Evolutionary conservation across 371 early-diverging fungal species (phyloP), one percentile per base, ranked within the genome.

Genomic region (Mortierella sp.): DNA sequence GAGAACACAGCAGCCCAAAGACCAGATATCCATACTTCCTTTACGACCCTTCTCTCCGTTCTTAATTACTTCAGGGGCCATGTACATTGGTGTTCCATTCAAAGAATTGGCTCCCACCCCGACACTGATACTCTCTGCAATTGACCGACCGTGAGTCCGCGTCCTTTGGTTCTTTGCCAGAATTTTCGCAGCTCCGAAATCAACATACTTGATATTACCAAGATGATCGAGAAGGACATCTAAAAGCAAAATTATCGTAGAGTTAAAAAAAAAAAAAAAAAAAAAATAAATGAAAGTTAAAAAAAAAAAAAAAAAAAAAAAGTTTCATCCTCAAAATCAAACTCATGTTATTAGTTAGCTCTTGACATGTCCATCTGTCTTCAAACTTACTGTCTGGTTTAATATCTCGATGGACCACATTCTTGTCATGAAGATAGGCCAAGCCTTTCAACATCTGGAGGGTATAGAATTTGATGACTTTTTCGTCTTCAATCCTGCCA

Each of bases 1-100:
- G 40, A 96, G 92, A 45, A 99, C 89, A 74, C 97, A 95, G 76
- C 98, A 96, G 21, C 97, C 99, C 28, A 97, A 78, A 5, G 96
- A 92, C 97, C 98, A 99, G 41, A 96, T 95, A 78, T 99, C 99
- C 90, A 94, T 94, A 13, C 95, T 91, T 1, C 96, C 96, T 70
- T 89, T 91, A 33, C 90, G 86, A 11, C 93, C 92, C 62, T 89
- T 88, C 41, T 90, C 91, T n/a, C 91, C 90, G 16, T 92, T 95
- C n/a, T 91, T 91, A 69, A 97, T 95, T 16, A 97, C 94, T 85
- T 97, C 98, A 6, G 99, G 99, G 5, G 97, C 97, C 96, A 99
- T 97, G 78, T 98, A 99, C 92, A 96, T 96, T 0, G 99, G 98
- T 9, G 99, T 99, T 21, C 99, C 98, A 3, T 95, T 92, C 65